Evolutionary conservation across 1,284 basidiomycete species (phyloP).

Genomic region (Rhodotorula sp.): DNA sequence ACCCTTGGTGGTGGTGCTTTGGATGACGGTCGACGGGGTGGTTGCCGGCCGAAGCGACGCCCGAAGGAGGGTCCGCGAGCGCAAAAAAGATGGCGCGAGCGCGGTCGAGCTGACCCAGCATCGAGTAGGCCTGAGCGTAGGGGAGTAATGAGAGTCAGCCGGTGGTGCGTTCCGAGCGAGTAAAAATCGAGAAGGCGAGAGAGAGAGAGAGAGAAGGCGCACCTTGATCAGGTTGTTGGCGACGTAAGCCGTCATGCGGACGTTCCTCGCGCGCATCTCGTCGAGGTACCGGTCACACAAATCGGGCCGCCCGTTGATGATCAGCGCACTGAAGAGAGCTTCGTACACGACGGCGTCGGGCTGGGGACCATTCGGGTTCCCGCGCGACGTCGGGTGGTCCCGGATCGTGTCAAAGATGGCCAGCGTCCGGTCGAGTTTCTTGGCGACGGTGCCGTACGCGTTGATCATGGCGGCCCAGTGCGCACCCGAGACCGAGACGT

Average conservation of each 20-base stretch:
- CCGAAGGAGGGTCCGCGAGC: slow-evolving; percentile 79
- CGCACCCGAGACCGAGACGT: slow-evolving; percentile 68
- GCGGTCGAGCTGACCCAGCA: slow-evolving; percentile 65
- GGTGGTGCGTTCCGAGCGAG: background rate
- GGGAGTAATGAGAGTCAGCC: background rate
- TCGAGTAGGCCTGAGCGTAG: slow-evolving; percentile 63
- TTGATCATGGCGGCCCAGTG: slow-evolving; percentile 94
- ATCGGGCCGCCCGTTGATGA: slow-evolving; percentile 74
- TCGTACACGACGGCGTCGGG: slow-evolving; percentile 89
- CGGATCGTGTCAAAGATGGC: slow-evolving; percentile 74
- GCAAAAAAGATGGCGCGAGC: slow-evolving; percentile 77
- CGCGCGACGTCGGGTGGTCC: slow-evolving; percentile 51
- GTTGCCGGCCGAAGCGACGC: slow-evolving; percentile 85
- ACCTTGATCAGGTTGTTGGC: slow-evolving; percentile 84
- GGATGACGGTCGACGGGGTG: slow-evolving; percentile 59
- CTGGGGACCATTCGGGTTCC: slow-evolving; percentile 48
- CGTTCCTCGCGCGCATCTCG: slow-evolving; percentile 63
- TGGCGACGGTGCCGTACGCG: slow-evolving; percentile 76
- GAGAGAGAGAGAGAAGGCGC: slow-evolving; percentile 1
- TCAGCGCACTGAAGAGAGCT: slow-evolving; percentile 81
- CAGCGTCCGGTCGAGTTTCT: slow-evolving; percentile 74
- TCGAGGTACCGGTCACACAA: slow-evolving; percentile 69
- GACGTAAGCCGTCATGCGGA: slow-evolving; percentile 93
- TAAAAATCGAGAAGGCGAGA: background rate
- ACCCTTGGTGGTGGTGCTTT: slow-evolving; percentile 51